These are phyloP conservation scores for Auriscalpium orientale DNA, from an alignment of 768 basidiomycete species.

Conservation along the genomic window DNA sequence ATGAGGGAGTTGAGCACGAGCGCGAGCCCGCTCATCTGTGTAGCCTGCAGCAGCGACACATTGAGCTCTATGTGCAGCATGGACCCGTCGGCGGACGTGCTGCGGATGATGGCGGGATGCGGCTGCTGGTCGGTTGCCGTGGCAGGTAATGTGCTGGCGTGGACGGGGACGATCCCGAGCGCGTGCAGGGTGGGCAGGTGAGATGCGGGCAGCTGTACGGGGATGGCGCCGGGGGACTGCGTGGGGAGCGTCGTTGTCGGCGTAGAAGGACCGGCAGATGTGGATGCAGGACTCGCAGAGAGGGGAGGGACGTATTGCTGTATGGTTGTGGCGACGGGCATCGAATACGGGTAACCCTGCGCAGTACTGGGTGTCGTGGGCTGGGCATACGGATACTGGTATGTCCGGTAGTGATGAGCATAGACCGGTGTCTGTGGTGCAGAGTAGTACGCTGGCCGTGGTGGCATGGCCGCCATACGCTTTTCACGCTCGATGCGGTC, in stretches of 20 bases:
- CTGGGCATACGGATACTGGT: slow-evolving; percentile 55
- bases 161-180: slow-evolving; percentile 67
- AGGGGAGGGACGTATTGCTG: slow-evolving; percentile 21
- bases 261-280: slow-evolving; percentile 7
- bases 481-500: slow-evolving; percentile 68
- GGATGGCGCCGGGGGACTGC: slow-evolving; percentile 30
- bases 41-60: slow-evolving; percentile 59
- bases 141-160: slow-evolving; percentile 40
- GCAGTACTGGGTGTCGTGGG: slow-evolving; percentile 19
- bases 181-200: slow-evolving; percentile 52
- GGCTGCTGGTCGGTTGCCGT: slow-evolving; percentile 44
- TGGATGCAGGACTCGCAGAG: slow-evolving; percentile 18
- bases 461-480: slow-evolving; percentile 37
- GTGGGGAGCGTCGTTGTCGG: slow-evolving; percentile 25
- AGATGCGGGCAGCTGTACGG: slow-evolving; percentile 64
- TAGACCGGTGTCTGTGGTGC: slow-evolving; percentile 12
- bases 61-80: slow-evolving; percentile 76
- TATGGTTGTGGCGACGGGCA: slow-evolving; percentile 23
- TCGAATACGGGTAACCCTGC: slow-evolving; percentile 13
- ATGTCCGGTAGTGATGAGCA: slow-evolving; percentile 54
- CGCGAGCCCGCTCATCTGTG: slow-evolving; percentile 74
- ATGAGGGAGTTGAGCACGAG: slow-evolving; percentile 65
- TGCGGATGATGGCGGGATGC: slow-evolving; percentile 70
- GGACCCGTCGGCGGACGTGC: slow-evolving; percentile 62
- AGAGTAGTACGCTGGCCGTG: slow-evolving; percentile 11